Percentiles rank a stretch among this genome's conserved stretches.
phyloP scores from a whole-genome alignment of 1,139 yeast species.

The Candida labiduridarum region DNA sequence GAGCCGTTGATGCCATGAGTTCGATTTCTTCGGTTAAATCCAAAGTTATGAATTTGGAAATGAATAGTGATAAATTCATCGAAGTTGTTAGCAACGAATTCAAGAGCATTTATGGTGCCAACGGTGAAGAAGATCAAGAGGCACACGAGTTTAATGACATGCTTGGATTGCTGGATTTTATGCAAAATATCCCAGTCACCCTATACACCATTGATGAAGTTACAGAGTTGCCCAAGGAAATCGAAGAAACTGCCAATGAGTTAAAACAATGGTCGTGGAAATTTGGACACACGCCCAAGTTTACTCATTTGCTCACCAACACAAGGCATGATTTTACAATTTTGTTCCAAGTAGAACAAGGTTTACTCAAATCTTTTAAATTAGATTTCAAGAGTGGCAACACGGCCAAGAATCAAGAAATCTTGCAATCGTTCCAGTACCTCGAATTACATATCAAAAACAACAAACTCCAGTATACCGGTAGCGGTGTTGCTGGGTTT shows the following conservation, averaged over 20 bases:
- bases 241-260: constrained; percentile 43
- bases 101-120: constrained; percentile 31
- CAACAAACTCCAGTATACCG: constrained; percentile 36
- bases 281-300: constrained; percentile 71
- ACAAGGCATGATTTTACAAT: constrained; percentile 33
- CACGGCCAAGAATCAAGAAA: constrained; percentile 17
- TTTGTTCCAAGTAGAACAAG: constrained; percentile 45
- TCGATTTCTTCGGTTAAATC: constrained; percentile 77
- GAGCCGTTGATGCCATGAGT: constrained; percentile 57
- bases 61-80: constrained; percentile 50
- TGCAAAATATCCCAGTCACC: constrained; percentile 20
- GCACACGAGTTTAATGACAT: constrained; percentile 29
- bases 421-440: constrained; percentile 31
- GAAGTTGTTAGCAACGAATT: constrained; percentile 51
- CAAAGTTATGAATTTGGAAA: constrained; percentile 65
- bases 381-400: constrained; percentile 16
- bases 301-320: constrained; percentile 47
- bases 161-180: constrained; percentile 39
- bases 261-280: constrained; percentile 69
- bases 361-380: constrained; percentile 26
- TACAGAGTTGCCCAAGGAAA: constrained; percentile 47
- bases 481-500: constrained; percentile 49
- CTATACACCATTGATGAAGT: constrained; percentile 26
- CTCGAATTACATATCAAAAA: constrained; percentile 28
- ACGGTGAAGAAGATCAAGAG: constrained; percentile 14